These are phyloP conservation scores for Staphylotrichum tortipilum DNA, from an alignment of 495 filamentous ascomycete genomes.

Conservation along the genomic window DNA sequence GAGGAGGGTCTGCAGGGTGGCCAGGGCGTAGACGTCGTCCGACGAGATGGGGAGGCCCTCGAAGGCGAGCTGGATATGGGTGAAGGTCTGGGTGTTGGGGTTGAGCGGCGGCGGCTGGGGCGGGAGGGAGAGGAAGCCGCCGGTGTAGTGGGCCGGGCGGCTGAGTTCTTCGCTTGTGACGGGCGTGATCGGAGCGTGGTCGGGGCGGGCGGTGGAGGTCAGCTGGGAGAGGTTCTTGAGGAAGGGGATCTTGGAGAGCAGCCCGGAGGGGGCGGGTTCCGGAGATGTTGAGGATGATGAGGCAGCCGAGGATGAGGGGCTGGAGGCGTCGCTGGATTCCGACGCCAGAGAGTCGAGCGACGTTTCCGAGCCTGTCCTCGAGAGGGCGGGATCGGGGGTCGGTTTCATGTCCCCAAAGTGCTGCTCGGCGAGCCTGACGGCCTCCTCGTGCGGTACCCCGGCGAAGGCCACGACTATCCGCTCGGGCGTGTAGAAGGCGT, in stretches of 20 bases:
- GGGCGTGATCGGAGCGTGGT: conserved; percentile 34
- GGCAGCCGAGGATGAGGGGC: conserved; percentile 32
- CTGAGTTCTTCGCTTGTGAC: conserved; percentile 48
- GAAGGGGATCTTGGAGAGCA: conserved; percentile 84
- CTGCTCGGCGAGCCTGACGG: conserved; percentile 68
- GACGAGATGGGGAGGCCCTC: conserved; percentile 87
- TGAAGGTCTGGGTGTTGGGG: conserved; percentile 70
- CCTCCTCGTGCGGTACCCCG: conserved; percentile 74
- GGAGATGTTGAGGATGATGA: conserved; percentile 31
- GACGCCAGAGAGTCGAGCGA: conserved; percentile 33
- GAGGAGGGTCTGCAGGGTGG: conserved; percentile 92
- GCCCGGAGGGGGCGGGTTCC: too few species aligned
- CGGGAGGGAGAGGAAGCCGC: conserved; percentile 81
- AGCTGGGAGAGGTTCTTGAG: conserved; percentile 83
- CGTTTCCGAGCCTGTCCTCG: conserved; percentile 48
- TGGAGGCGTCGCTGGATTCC: conserved; percentile 30
- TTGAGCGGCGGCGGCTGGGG: conserved; percentile 67
- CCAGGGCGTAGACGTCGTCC: conserved; percentile 89
- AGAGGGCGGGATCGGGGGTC: conserved; percentile 43
- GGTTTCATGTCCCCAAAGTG: conserved; percentile 88
- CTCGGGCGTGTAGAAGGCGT: conserved; percentile 79
- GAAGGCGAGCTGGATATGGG: conserved; percentile 89
- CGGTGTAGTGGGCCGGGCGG: conserved; percentile 77
- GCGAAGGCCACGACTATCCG: conserved; percentile 92
- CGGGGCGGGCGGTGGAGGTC: conserved; percentile 53